Percentiles rank a stretch among this genome's conserved stretches.
Conservation (phyloP, 768 basidiomycete species). For the Agaricus blazei region DNA sequence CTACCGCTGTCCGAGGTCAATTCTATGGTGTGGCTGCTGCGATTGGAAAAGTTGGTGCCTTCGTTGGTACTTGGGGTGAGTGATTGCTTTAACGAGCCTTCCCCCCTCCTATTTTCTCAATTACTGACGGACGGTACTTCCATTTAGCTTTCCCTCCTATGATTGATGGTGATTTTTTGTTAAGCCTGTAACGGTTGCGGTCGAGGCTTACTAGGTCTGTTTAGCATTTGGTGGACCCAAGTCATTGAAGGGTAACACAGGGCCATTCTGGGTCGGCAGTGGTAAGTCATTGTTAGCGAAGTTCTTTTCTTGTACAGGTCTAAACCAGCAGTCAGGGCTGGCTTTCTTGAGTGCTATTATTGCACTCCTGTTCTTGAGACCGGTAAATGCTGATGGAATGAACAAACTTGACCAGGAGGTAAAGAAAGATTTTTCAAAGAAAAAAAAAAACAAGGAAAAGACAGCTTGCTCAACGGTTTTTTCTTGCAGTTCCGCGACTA, state of each 20-base stretch:
- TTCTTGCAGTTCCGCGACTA: conserved; percentile 72
- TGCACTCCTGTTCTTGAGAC: conserved; percentile 68
- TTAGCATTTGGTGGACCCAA: conserved; percentile 57
- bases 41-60: conserved; percentile 80
- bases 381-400: conserved; percentile 78
- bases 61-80: conserved; percentile 77
- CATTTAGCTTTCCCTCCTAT: conserved; percentile 59
- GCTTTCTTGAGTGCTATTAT: conserved; percentile 75
- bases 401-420: conserved; percentile 65
- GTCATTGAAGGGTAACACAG: conserved; percentile 61
- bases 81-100: background rate
- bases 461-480: background rate
- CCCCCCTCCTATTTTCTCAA: too few relatives aligned
- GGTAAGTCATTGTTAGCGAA: conserved; percentile 29
- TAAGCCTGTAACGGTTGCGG: background rate
- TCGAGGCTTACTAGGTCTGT: conserved; percentile 10
- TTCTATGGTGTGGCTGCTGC: conserved; percentile 87
- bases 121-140: background rate
- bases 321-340: conserved; percentile 35
- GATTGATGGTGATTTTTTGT: conserved; percentile 41
- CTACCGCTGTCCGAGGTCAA: conserved; percentile 82
- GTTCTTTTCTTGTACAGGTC: background rate
- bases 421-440: conserved; percentile 15
- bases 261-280: conserved; percentile 86
- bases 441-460: too few relatives aligned